Base-by-base conservation (phyloP, 495 filamentous ascomycete species). In the Parathielavia appendiculata region DNA sequence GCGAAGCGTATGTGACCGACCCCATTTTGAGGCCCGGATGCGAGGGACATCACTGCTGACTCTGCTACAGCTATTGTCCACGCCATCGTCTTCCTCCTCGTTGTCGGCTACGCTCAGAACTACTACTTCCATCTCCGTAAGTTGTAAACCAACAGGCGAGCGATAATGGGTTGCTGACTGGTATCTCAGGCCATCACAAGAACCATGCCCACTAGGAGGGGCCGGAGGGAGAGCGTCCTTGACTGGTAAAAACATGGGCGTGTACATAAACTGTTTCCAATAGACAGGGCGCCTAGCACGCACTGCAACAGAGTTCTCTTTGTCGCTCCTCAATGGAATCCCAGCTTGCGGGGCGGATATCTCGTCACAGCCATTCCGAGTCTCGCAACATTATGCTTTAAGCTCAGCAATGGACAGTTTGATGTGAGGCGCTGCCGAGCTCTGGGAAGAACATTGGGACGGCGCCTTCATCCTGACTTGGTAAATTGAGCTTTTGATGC, bases 101-200 rank as follows among this genome's bases (percentile, higher is more conserved):
- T 82, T 56, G 65, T 97, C 59, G 91, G 91, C 63, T 99, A 99
- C 77, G 87, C 87, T 62, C 88, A 96, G 78, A 88, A 93, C 75
- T 98, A 98, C 86, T 97, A 98, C 82, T 97, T 95, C 88, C 95
- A 99, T 77, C 83, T 97, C 63, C 91, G 93, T 98, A 85, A 72
- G 90, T 58, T 22, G 11, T 26, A 38, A 23, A 2, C 38, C 26
- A 10, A 1, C 7, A n/a, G 26, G 14, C 30, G 19, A 7, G 17
- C 8, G 5, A 14, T 51, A 11, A 32, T 3, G 8, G 17, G 14
- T 30, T 38, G 30, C 63, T 56, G 44, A 62, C 44, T 9, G 5
- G 12, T 59, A 23, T 17, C 51, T 40, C 64, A 97, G 92, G 92
- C 62, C 91, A 96, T 82, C 91, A 96, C 87, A 97, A 97, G 88